phyloP scores from a whole-genome alignment of 192 early-diverging fungal species.

The Podila minutissima region DNA sequence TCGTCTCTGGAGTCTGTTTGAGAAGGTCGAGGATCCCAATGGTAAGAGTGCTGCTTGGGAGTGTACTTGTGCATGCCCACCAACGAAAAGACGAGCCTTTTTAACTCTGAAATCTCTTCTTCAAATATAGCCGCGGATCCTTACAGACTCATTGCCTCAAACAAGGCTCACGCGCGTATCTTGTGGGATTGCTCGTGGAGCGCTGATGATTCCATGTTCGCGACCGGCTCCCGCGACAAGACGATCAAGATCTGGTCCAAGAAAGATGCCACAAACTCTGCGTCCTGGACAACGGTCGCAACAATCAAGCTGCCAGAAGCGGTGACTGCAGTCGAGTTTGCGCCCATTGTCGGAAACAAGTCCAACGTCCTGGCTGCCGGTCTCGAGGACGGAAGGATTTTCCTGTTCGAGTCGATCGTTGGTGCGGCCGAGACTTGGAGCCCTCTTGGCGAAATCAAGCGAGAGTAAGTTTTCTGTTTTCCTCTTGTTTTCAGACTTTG shows the following conservation, averaged over 20 bases:
- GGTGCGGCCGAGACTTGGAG: constrained; percentile 42
- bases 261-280: constrained; percentile 17
- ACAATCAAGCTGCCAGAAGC: constrained; percentile 81
- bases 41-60: constrained; percentile 13
- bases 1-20: constrained; percentile 87
- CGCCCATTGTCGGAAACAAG: constrained; percentile 52
- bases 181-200: constrained; percentile 93
- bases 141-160: constrained; percentile 67
- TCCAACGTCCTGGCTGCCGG: constrained; percentile 82
- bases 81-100: too few relatives aligned
- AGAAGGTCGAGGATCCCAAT: constrained; percentile 53
- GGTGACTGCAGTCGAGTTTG: constrained; percentile 89
- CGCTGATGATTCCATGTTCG: constrained; percentile 82
- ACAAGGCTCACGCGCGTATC: constrained; percentile 91
- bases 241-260: constrained; percentile 82
- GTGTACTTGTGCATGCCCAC: neutral
- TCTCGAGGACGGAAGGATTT: constrained; percentile 83
- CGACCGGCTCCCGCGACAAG: constrained; percentile 94
- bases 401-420: constrained; percentile 57
- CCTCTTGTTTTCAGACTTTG: constrained; percentile 11
- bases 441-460: constrained; percentile 43
- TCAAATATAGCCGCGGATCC: constrained; percentile 38
- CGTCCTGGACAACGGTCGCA: constrained; percentile 56
- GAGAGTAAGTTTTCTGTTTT: constrained; percentile 53
- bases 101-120: neutral